Evolutionary conservation across 768 basidiomycete genomes (phyloP).

Genomic region (Tulasnella sp.): DNA sequence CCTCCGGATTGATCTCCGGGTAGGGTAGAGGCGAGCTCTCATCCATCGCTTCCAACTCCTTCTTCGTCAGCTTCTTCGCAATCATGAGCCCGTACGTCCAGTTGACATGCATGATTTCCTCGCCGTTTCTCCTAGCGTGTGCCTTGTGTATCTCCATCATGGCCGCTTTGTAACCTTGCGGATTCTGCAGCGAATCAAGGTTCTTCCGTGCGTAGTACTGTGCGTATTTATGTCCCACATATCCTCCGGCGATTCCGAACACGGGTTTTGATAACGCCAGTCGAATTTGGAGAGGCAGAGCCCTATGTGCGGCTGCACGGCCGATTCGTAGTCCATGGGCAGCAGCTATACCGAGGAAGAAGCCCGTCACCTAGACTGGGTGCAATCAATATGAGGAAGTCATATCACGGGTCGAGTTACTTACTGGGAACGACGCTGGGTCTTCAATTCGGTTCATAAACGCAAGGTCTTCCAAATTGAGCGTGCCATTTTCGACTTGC

Average conservation of each 20-base stretch:
- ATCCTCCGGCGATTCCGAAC: constrained; percentile 22
- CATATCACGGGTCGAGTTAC: neutral
- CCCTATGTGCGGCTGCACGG: neutral
- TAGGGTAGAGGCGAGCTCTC: constrained; percentile 1
- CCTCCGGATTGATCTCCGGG: neutral
- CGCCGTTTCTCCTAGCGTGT: constrained; percentile 11
- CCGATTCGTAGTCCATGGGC: neutral
- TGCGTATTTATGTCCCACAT: constrained; percentile 16
- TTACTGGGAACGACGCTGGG: neutral
- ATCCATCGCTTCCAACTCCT: constrained; percentile 9
- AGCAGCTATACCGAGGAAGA: neutral
- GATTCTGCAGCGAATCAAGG: constrained; percentile 23
- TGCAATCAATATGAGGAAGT: neutral
- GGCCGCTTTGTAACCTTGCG: constrained; percentile 23
- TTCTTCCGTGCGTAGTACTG: constrained; percentile 25
- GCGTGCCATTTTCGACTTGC: constrained; percentile 7
- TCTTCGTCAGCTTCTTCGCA: constrained; percentile 11
- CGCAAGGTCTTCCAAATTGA: neutral
- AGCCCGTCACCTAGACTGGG: neutral
- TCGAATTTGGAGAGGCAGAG: neutral
- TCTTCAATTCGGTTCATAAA: neutral
- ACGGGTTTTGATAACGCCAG: neutral
- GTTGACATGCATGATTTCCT: neutral
- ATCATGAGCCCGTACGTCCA: constrained; percentile 4
- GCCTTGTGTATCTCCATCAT: constrained; percentile 25